Evolutionary conservation across 1,284 basidiomycete species (phyloP), one percentile per base, ranked within the genome.

Genomic region (Ustilago hordei): DNA sequence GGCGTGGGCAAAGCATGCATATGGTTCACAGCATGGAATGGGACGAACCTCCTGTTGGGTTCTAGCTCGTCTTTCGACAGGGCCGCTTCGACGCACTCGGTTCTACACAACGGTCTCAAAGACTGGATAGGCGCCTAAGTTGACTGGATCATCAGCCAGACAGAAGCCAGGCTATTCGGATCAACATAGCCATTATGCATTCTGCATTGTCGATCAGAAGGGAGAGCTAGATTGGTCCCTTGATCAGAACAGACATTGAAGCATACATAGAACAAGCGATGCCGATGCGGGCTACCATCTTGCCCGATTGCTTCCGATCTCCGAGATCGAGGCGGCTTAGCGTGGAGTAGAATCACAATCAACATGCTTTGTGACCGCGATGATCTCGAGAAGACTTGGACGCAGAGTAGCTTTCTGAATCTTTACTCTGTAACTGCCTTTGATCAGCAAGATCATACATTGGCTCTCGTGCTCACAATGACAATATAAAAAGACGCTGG

Each of bases 11-110:
- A 76, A 52, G 78, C 69, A 12, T 65, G 63, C 53, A 7, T 74
- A 39, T 77, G 73, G 63, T 79, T 79, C 58, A 69, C 70, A 1
- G 63, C 43, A 1, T 79, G 77, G 74, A 77, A 77, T 55, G 71
- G 74, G n/a, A 63, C 58, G 0, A 45, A 60, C 23, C 34, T 58
- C 12, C 23, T 74, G 11, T 56, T 62, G 4, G 54, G 68, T 31
- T 34, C 58, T 8, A 4, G 2, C 11, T 38, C 58, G 39, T 45
- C 31, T 36, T 7, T 31, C n/a, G 32, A 45, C 34, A 41, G 6
- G 11, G 2, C 17, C 41, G 41, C 48, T 38, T 17, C n/a, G 35
- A 56, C 63, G 31, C 50, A 23, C 7, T 62, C 45, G 43, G 15
- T 61, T 0, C 28, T 64, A 34, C 41, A 28, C 15, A 31, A 48